Conservation (phyloP, 2,329 filamentous ascomycete species). For the Fusarium buxicola region DNA sequence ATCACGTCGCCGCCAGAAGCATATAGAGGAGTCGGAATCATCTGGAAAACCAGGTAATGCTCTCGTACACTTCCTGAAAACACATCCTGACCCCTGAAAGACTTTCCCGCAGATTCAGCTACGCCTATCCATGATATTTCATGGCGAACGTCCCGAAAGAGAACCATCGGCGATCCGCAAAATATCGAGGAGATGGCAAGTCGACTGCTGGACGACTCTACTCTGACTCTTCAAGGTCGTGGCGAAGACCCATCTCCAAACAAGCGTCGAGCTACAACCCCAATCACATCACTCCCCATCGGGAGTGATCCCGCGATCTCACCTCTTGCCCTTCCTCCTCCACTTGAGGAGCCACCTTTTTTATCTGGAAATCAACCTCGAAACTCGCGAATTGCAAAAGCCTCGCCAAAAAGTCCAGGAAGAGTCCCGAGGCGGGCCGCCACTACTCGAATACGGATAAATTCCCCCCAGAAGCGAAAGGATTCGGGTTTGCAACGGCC, state of each 20-base stretch:
- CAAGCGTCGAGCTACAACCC: slow-evolving; percentile 18
- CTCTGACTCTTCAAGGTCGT: slow-evolving; percentile 11
- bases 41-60: slow-evolving; percentile 35
- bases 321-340: slow-evolving; percentile 19
- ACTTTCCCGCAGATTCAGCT: neutral
- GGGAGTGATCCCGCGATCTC: slow-evolving; percentile 13
- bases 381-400: slow-evolving; percentile 23
- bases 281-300: neutral
- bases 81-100: slow-evolving; percentile 11
- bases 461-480: slow-evolving; percentile 27
- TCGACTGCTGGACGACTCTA: slow-evolving; percentile 45
- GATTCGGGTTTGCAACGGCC: slow-evolving; percentile 28
- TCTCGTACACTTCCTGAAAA: neutral
- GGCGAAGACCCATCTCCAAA: slow-evolving; percentile 9
- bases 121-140: slow-evolving; percentile 4
- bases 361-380: slow-evolving; percentile 4
- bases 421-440: slow-evolving; percentile 27
- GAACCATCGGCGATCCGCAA: slow-evolving; percentile 8
- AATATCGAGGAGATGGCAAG: slow-evolving; percentile 48
- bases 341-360: slow-evolving; percentile 8
- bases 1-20: slow-evolving; percentile 43
- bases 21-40: slow-evolving; percentile 25
- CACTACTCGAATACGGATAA: slow-evolving; percentile 20
- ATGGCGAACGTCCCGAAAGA: slow-evolving; percentile 26
- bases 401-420: slow-evolving; percentile 15